Evolutionary conservation across 1,284 basidiomycete genomes (phyloP), one percentile per base, ranked within the genome.

Genomic region (Ceratobasidium sp.): DNA sequence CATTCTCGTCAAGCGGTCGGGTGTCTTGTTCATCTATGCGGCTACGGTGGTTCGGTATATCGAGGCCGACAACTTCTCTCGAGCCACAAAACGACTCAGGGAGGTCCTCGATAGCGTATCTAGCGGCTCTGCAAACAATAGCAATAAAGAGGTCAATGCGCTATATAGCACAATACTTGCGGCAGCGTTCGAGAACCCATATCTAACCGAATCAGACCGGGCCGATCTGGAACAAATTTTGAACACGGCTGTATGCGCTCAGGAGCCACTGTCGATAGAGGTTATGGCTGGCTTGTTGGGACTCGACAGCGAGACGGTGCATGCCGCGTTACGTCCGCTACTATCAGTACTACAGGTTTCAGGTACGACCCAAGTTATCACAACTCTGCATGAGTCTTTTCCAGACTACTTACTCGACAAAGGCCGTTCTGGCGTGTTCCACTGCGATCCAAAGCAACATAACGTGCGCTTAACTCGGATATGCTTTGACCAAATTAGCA

Each of bases 1-100:
- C 12, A 42, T 12, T 3, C 69, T 71, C 26, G 69, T 40, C 15
- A n/a, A 44, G 9, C 52, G 42, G n/a, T 40, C 69, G 13, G 70
- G 70, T 20, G 26, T 23, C 10, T 28, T 73, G 56, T 73, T 73
- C 33, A 73, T 73, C 26, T 61, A 61, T 62, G 70, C 70, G 12
- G 70, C 70, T 15, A 73, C 70, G 2, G 42, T 62, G 4, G 56
- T 50, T 15, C 70, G 70, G 15, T 62, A 73, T 23, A 62, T 73
- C n/a, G 38, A 5, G 17, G 10, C 33, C 42, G 40, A 56, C 23
- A 26, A 42, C 42, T 57, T 62, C 26, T 15, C 56, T 3, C 17
- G 57, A 12, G 12, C 33, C 23, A 40, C 42, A 23, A 42, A 17
- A 3, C 42, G 42, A 61, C 56, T 46, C 3, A 13, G 12, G 5